These are phyloP conservation scores for Asterochloris erici DNA, from an alignment of 139 green algal genomes.

Conservation along the genomic window DNA sequence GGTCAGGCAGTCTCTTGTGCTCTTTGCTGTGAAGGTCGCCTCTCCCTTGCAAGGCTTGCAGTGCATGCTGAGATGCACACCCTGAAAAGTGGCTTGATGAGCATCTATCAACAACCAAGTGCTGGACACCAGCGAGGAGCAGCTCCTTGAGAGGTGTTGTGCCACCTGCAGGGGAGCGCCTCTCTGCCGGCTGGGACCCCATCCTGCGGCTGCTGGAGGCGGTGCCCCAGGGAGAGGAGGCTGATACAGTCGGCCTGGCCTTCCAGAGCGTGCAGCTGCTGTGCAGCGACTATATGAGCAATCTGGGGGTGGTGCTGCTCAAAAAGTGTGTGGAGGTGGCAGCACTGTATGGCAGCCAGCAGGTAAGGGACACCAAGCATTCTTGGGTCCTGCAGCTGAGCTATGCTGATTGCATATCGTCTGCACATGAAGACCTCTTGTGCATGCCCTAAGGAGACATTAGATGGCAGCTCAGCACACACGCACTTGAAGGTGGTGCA, in stretches of 20 bases:
- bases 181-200: slow-evolving; percentile 74
- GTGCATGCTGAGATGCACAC: no score
- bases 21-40: no score
- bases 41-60: no score
- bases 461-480: no score
- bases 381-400: no score
- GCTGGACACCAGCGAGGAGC: no score
- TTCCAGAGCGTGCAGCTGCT: slow-evolving; percentile 74
- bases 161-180: slow-evolving; percentile 53
- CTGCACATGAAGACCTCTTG: neutral
- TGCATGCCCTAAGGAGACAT: neutral
- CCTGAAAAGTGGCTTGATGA: no score
- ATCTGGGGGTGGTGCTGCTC: slow-evolving; percentile 43
- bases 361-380: slow-evolving; percentile 17
- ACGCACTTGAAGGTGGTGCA: no score
- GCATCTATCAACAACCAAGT: no score
- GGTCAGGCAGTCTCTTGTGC: no score
- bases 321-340: slow-evolving; percentile 58
- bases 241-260: slow-evolving; percentile 46
- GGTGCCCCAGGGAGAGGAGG: slow-evolving; percentile 53
- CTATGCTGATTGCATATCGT: neutral
- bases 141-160: no score
- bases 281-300: slow-evolving; percentile 64
- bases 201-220: slow-evolving; percentile 71
- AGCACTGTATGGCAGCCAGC: slow-evolving; percentile 56